These are phyloP conservation scores for Vigna nakashimae DNA, from an alignment of 306 rosid genomes.

Conservation along the genomic window DNA sequence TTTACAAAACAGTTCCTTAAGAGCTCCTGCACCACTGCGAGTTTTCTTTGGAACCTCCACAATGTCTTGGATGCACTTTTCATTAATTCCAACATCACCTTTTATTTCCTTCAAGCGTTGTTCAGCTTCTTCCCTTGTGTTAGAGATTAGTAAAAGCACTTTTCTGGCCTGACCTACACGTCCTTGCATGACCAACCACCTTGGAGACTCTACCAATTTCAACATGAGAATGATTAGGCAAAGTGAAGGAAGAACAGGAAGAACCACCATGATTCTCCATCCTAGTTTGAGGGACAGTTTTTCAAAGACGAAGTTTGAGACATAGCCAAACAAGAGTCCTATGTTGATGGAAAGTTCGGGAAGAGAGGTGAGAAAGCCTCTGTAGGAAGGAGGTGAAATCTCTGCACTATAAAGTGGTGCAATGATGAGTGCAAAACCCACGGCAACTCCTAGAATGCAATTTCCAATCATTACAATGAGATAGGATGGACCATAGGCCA, in stretches of 20 bases:
- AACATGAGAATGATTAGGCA: slow-evolving; percentile 47
- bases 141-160: slow-evolving; percentile 47
- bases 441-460: slow-evolving; percentile 64
- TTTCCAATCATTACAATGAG: slow-evolving; percentile 55
- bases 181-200: slow-evolving; percentile 80
- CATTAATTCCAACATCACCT: slow-evolving; percentile 58
- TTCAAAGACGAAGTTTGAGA: slow-evolving; percentile 62
- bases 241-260: slow-evolving; percentile 68
- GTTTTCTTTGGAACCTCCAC: slow-evolving; percentile 32
- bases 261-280: slow-evolving; percentile 65
- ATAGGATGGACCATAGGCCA: slow-evolving; percentile 70
- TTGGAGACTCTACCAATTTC: slow-evolving; percentile 72
- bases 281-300: slow-evolving; percentile 60
- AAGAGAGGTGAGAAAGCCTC: slow-evolving; percentile 64
- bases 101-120: slow-evolving; percentile 63
- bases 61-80: slow-evolving; percentile 39
- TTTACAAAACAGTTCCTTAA: slow-evolving; percentile 53
- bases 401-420: slow-evolving; percentile 78
- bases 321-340: slow-evolving; percentile 63
- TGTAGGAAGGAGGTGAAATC: slow-evolving; percentile 59
- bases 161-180: slow-evolving; percentile 61
- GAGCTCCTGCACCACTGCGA: slow-evolving; percentile 47
- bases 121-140: slow-evolving; percentile 59
- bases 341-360: slow-evolving; percentile 62
- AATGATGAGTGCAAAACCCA: slow-evolving; percentile 66